Evolutionary conservation across 345 rosid genomes (phyloP), one percentile per base, ranked within the genome.

Genomic region (Cardiospermum halicacabum): DNA sequence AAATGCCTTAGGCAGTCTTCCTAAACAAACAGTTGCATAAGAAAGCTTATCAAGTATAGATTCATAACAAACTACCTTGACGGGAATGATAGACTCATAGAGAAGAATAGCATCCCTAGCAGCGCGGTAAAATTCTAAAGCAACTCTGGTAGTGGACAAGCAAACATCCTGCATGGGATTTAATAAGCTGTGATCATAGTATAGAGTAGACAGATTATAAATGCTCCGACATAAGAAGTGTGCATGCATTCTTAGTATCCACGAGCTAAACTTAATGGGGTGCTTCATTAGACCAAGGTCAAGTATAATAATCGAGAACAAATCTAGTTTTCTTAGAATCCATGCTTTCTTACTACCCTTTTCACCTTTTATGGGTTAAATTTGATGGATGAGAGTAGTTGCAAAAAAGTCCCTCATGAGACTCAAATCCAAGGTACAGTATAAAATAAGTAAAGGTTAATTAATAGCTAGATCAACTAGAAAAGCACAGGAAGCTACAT

Each of bases 51-150:
- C 26, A 11, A 12, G 59, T 10, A 53, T 37, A 50, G 25, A 9
- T 36, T 26, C 25, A 36, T 16, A 30, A 42, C 69, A 68, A 74
- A 81, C 99, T 73, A 94, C 99, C 97, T 85, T 94, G 66, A 91
- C 85, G 37, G 97, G 97, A 75, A 87, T 66, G 75, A 94, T 70
- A 69, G 97, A 97, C 75, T 85, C 99, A 65, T 94, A 94, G 16
- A 94, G 86, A 70, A 91, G 89, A 64, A 94, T 58, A 24, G 80
- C 84, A 83, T 91, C 99, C 74, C 96, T 83, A 57, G 86, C 92
- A 74, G 97, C 91, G 58, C 75, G 82, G 77, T 87, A 91, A 65
- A 89, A 81, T 74, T 89, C 96, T 80, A 82, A 60, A 51, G 96
- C 96, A 73, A 94, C 93, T 73, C 89, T 87, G 45, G 87, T 76